Conservation (phyloP, 345 rosid genomes). For the Kandelia obovata region DNA sequence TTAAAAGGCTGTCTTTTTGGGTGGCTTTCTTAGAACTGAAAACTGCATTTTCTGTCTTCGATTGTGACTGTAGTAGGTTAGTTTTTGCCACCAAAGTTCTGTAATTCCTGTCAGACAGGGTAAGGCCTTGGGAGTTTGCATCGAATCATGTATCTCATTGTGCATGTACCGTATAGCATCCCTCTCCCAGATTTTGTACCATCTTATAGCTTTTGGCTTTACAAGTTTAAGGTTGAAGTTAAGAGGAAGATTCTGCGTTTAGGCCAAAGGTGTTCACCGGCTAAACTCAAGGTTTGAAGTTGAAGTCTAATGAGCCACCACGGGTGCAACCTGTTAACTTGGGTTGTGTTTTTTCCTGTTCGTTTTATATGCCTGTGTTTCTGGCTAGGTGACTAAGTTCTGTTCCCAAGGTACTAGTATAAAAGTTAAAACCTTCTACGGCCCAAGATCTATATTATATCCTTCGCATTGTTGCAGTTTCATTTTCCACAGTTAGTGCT, state of each 20-base stretch:
- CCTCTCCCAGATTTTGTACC: slow-evolving; percentile 4
- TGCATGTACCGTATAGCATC: neutral
- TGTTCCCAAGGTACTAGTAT: slow-evolving; percentile 11
- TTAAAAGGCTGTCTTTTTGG: slow-evolving; percentile 4
- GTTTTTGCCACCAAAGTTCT: slow-evolving; percentile 19
- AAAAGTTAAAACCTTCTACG: slow-evolving; percentile 15
- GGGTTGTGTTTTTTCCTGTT: slow-evolving; percentile 16
- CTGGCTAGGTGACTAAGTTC: slow-evolving; percentile 16
- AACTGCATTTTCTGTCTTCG: slow-evolving; percentile 25
- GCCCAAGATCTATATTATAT: slow-evolving; percentile 12
- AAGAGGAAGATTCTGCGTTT: neutral
- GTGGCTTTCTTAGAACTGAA: neutral
- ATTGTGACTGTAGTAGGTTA: slow-evolving; percentile 16
- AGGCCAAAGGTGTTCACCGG: neutral
- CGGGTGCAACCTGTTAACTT: slow-evolving; percentile 9
- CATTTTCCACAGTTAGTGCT: slow-evolving; percentile 14
- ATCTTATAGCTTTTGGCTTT: slow-evolving; percentile 2
- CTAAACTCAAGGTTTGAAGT: slow-evolving; percentile 15
- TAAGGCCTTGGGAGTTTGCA: slow-evolving; percentile 8
- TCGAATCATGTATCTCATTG: neutral
- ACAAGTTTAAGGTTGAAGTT: slow-evolving; percentile 7
- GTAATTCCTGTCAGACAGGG: slow-evolving; percentile 27
- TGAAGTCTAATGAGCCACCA: slow-evolving; percentile 7
- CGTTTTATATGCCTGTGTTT: slow-evolving; percentile 25
- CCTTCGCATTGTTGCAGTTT: slow-evolving; percentile 9